phyloP scores from a whole-genome alignment of 2,329 filamentous ascomycete species.

The Eurotiales sp. region DNA sequence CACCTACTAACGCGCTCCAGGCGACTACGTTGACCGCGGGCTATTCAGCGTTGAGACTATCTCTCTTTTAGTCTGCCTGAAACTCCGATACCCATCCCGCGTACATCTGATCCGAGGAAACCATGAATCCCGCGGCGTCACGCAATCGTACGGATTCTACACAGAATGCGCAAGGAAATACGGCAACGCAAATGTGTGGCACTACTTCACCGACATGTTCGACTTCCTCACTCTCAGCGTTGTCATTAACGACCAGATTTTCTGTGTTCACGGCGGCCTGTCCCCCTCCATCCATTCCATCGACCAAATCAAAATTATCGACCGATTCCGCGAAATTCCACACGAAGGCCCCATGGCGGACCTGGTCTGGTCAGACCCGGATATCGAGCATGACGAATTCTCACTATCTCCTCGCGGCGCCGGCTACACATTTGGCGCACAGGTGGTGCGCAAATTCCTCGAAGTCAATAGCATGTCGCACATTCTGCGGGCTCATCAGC shows the following conservation, averaged over 20 bases:
- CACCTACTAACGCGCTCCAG: constrained; percentile 44
- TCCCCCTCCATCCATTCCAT: constrained; percentile 94
- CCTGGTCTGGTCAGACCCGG: constrained; percentile 95
- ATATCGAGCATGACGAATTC: constrained; percentile 96
- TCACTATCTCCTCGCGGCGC: constrained; percentile 88
- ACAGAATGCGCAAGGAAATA: constrained; percentile 98
- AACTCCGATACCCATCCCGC: constrained; percentile 91
- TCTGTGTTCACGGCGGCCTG: constrained; percentile 92
- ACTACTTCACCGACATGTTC: constrained; percentile 99
- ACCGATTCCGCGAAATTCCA: constrained; percentile 96
- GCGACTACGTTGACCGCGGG: constrained; percentile 96
- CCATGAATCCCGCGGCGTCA: constrained; percentile 95
- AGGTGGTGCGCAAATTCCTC: constrained; percentile 97
- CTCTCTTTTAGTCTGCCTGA: constrained; percentile 92
- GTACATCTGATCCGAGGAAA: constrained; percentile 96
- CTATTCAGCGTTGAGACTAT: constrained; percentile 99
- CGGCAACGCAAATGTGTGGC: constrained; percentile 97
- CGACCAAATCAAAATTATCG: constrained; percentile 99
- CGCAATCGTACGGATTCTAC: constrained; percentile 98
- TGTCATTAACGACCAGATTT: constrained; percentile 98
- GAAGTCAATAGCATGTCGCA: constrained; percentile 97
- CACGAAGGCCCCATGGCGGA: constrained; percentile 99
- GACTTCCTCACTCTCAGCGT: constrained; percentile 95
- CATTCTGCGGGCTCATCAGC: constrained; percentile 94
- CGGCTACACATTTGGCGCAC: constrained; percentile 94